These are phyloP conservation scores for Teunomyces aglyptinius DNA, from an alignment of 805 yeast species.

Conservation along the genomic window DNA sequence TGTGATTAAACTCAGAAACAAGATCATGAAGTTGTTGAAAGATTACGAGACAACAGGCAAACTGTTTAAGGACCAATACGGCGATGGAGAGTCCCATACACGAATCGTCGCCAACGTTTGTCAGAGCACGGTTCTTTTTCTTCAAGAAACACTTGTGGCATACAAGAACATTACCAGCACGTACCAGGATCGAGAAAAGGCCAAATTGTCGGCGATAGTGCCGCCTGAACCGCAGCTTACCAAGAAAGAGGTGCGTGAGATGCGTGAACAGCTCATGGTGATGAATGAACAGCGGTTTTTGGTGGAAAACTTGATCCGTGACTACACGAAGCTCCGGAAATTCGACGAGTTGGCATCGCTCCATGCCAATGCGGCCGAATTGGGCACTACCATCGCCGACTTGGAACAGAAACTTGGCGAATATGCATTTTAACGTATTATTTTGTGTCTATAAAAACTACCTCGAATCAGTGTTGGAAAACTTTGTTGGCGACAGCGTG, in stretches of 20 bases:
- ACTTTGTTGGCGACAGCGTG: background rate
- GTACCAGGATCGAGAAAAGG: constrained; percentile 31
- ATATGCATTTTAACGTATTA: constrained; percentile 27
- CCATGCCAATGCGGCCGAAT: constrained; percentile 55
- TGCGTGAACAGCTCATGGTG: constrained; percentile 79
- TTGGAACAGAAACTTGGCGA: constrained; percentile 58
- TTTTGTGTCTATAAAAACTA: background rate
- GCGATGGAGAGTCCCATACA: constrained; percentile 10
- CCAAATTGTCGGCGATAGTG: constrained; percentile 13
- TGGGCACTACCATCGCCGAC: constrained; percentile 46
- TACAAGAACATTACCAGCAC: constrained; percentile 58
- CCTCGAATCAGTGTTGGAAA: background rate
- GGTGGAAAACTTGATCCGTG: constrained; percentile 61
- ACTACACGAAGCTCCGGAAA: constrained; percentile 61
- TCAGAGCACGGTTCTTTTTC: constrained; percentile 52
- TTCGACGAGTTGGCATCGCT: constrained; percentile 74
- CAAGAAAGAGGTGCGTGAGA: constrained; percentile 52
- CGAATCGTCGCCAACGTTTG: constrained; percentile 51
- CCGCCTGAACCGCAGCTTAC: constrained; percentile 26
- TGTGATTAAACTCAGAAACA: constrained; percentile 19
- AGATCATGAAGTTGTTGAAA: constrained; percentile 24
- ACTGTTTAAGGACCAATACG: constrained; percentile 21
- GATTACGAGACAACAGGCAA: constrained; percentile 29
- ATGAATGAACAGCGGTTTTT: constrained; percentile 79
- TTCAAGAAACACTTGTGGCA: constrained; percentile 66